Evolutionary conservation across 2,329 filamentous ascomycete genomes (phyloP), one percentile per base, ranked within the genome.

Genomic region (Basipetospora sp.): DNA sequence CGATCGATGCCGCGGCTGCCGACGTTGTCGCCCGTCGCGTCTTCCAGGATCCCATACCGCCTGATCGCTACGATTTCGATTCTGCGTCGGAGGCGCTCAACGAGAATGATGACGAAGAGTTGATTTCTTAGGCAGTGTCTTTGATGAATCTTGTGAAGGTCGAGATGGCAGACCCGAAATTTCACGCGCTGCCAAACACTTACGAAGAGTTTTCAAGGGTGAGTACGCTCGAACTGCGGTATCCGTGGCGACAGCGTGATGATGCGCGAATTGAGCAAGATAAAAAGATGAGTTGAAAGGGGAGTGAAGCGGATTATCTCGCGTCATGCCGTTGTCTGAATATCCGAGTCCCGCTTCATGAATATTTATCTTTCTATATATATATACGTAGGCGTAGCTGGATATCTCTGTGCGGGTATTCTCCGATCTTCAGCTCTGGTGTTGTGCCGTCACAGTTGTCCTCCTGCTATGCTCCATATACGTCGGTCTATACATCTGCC

Each of bases 1-100:
- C 38, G 2, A 40, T 40, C 15, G 28, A 27, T 15, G 32, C 28
- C 14, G 30, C 38, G 8, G 35, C 31, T 5, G 38, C 28, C 16
- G 31, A 17, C 5, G 32, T 20, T 18, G 33, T 31, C 11, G 26
- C 31, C n/a, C 19, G 32, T 13, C 31, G 25, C 5, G 9, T 9
- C 14, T 20, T 40, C 26, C 26, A 40, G 20, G 27, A 29, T 11
- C 38, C 38, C 3, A 32, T 28, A 15, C 38, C 38, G 20, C 4
- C 20, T n/a, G 38, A 40, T 18, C 32, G 32, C 13, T 31, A 40
- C 16, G 38, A 40, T 27, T 35, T 26, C 14, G 38, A 40, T n/a
- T n/a, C n/a, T n/a, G n/a, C 19, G 19, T 18, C 15, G 38, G 35
- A 4, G 38, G 31, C 14, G 6, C 28, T 25, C 9, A 32, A 25